These are phyloP conservation scores for Diaporthe citrichinensis DNA, from an alignment of 2,329 filamentous ascomycete genomes.

Conservation along the genomic window DNA sequence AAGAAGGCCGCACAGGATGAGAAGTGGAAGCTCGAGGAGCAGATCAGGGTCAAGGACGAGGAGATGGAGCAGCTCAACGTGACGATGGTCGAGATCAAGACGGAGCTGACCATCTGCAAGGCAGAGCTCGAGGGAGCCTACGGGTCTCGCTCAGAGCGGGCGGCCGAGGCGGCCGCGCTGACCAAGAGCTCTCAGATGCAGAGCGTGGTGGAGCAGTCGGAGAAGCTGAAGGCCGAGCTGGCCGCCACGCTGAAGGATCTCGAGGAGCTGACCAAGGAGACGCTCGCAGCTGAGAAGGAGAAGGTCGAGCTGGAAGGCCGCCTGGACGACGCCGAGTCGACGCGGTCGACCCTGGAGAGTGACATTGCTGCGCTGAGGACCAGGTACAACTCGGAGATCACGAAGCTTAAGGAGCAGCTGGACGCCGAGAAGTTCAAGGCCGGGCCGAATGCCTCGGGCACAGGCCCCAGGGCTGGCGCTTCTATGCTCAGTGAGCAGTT, in stretches of 20 bases:
- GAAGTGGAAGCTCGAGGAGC: slow-evolving; percentile 57
- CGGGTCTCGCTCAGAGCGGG: slow-evolving; percentile 70
- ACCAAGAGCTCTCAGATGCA: slow-evolving; percentile 64
- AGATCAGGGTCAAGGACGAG: slow-evolving; percentile 63
- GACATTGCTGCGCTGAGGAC: slow-evolving; percentile 55
- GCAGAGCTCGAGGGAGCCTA: slow-evolving; percentile 75
- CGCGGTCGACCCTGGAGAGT: slow-evolving; percentile 54
- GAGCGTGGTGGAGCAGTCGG: slow-evolving; percentile 63
- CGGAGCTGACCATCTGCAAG: slow-evolving; percentile 71
- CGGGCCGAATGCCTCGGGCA: slow-evolving; percentile 50
- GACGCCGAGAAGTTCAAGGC: slow-evolving; percentile 64
- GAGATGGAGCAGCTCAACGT: slow-evolving; percentile 66
- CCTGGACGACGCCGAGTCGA: slow-evolving; percentile 57
- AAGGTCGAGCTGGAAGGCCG: slow-evolving; percentile 61
- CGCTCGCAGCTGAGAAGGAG: slow-evolving; percentile 64
- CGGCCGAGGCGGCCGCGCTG: slow-evolving; percentile 68
- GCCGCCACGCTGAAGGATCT: slow-evolving; percentile 65
- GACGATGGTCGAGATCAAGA: slow-evolving; percentile 71
- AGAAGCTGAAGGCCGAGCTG: slow-evolving; percentile 65
- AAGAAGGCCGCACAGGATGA: slow-evolving; percentile 48
- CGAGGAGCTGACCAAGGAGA: slow-evolving; percentile 67
- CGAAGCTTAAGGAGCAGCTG: slow-evolving; percentile 65
- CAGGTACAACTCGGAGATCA: slow-evolving; percentile 59
- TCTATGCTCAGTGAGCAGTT: slow-evolving; percentile 70
- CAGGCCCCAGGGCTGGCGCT: slow-evolving; percentile 59